Percentiles rank a stretch among this genome's conserved stretches.
Conservation (phyloP, 306 rosid genomes). For the Sechiopsis laciniata region DNA sequence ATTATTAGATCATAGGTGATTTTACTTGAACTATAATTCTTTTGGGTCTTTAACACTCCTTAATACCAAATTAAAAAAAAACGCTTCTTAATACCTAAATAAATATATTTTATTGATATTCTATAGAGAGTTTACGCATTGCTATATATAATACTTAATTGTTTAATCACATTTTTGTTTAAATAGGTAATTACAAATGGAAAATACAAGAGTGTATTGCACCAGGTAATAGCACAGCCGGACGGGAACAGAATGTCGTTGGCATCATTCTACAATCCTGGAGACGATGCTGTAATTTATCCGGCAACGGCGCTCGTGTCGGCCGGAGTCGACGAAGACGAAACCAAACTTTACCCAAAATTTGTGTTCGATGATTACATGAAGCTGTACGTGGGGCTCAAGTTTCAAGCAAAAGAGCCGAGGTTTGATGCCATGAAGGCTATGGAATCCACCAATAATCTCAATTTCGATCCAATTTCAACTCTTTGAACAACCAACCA, state of each 20-base stretch:
- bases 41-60: too few species aligned
- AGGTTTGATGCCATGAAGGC: slow-evolving; percentile 93
- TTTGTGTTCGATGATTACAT: slow-evolving; percentile 92
- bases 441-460: slow-evolving; percentile 32
- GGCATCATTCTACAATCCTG: slow-evolving; percentile 94
- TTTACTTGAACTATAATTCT: too few species aligned
- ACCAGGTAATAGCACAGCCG: slow-evolving; percentile 66
- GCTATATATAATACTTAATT: too few species aligned
- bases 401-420: slow-evolving; percentile 88
- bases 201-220: slow-evolving; percentile 79
- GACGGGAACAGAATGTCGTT: slow-evolving; percentile 83
- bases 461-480: slow-evolving; percentile 39
- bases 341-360: slow-evolving; percentile 59
- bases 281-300: slow-evolving; percentile 67
- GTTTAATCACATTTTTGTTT: too few species aligned
- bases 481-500: slow-evolving; percentile 35
- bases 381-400: slow-evolving; percentile 82
- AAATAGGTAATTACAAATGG: slow-evolving; percentile 80
- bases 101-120: too few species aligned
- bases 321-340: slow-evolving; percentile 30
- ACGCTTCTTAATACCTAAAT: too few species aligned
- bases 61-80: too few species aligned
- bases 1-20: too few species aligned
- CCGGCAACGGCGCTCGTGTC: slow-evolving; percentile 73
- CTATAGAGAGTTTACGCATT: too few species aligned